phyloP scores from a whole-genome alignment of 169 alveolate species.

The Fabrea salina region DNA sequence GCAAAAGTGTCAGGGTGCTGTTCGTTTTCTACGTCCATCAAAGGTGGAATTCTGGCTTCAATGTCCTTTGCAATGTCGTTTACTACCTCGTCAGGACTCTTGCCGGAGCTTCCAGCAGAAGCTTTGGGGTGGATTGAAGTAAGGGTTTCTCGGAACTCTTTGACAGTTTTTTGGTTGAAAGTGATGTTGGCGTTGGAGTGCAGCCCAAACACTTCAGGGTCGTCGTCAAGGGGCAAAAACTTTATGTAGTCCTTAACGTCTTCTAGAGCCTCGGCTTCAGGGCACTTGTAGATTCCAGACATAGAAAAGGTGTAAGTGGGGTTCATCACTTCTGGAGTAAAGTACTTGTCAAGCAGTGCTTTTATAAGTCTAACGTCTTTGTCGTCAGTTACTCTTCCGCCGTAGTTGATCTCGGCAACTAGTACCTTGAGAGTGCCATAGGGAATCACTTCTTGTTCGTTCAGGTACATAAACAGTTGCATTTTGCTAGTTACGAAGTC shows the following conservation, averaged over 20 bases:
- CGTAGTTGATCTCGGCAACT: slow-evolving; percentile 82
- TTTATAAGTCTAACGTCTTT: slow-evolving; percentile 81
- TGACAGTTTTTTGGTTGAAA: slow-evolving; percentile 76
- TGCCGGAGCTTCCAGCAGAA: slow-evolving; percentile 78
- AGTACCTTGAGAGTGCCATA: slow-evolving; percentile 79
- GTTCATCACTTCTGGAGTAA: slow-evolving; percentile 72
- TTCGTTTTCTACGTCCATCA: slow-evolving; percentile 53
- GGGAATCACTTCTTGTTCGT: slow-evolving; percentile 83
- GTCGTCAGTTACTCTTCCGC: slow-evolving; percentile 87
- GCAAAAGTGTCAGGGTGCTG: slow-evolving; percentile 65
- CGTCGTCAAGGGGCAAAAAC: slow-evolving; percentile 86
- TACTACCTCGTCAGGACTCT: slow-evolving; percentile 88
- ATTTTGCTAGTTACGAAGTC: slow-evolving; percentile 80
- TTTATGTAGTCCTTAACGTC: slow-evolving; percentile 74
- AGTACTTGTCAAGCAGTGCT: slow-evolving; percentile 79
- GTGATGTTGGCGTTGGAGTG: slow-evolving; percentile 90
- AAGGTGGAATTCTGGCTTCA: slow-evolving; percentile 51
- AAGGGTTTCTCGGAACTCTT: slow-evolving; percentile 79
- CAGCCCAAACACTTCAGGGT: slow-evolving; percentile 92
- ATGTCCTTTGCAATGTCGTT: slow-evolving; percentile 76
- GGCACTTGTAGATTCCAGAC: slow-evolving; percentile 76
- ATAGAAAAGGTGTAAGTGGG: slow-evolving; percentile 66
- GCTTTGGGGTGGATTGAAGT: slow-evolving; percentile 82
- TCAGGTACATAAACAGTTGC: slow-evolving; percentile 82
- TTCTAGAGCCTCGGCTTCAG: slow-evolving; percentile 61